Conservation (phyloP, 192 early-diverging fungal species). For the Linnemannia zychae region DNA sequence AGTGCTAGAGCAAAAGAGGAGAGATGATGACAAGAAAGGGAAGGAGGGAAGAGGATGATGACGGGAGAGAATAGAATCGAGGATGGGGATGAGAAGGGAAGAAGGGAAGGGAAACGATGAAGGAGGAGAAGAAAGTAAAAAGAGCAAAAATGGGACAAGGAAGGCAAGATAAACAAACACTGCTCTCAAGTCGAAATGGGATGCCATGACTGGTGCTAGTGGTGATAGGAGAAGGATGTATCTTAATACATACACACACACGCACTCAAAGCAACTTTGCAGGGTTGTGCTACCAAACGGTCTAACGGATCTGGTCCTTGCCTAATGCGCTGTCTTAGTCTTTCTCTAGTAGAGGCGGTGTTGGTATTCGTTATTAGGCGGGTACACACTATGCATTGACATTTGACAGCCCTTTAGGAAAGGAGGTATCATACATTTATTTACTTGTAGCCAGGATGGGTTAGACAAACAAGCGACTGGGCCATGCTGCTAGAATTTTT, state of each 20-base stretch:
- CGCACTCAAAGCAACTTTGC: too few relatives aligned
- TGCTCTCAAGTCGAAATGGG: neutral
- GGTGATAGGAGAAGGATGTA: too few relatives aligned
- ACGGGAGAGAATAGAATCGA: conserved; percentile 7
- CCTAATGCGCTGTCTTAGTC: too few relatives aligned
- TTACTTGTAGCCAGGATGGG: neutral
- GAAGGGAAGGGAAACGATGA: neutral
- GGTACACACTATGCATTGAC: too few relatives aligned
- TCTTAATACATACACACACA: too few relatives aligned
- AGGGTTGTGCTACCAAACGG: too few relatives aligned
- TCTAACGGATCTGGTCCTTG: too few relatives aligned
- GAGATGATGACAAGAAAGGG: neutral
- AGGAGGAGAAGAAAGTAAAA: neutral
- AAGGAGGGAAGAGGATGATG: neutral
- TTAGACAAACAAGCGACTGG: neutral
- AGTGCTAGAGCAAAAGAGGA: neutral
- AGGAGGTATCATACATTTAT: too few relatives aligned
- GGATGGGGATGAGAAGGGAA: neutral
- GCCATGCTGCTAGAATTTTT: neutral
- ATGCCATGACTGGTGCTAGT: too few relatives aligned
- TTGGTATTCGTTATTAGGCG: too few relatives aligned
- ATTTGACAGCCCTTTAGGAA: too few relatives aligned
- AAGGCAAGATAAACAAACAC: neutral
- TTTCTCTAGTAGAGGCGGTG: too few relatives aligned
- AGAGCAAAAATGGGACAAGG: neutral